Evolutionary conservation across 2,329 filamentous ascomycete genomes (phyloP).

Genomic region (Penicillium sp.): DNA sequence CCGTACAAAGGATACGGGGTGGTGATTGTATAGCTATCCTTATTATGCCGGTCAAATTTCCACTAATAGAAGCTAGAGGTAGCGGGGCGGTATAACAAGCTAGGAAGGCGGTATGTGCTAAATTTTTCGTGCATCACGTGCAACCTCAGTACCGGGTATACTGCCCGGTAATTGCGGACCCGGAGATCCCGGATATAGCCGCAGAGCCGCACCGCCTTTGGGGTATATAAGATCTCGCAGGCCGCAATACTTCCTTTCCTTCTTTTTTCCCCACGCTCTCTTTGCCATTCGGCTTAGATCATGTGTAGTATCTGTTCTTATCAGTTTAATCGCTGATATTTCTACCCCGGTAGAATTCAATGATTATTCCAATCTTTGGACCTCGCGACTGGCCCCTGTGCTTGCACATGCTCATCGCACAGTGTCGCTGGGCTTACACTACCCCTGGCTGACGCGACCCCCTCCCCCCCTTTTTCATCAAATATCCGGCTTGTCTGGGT

Average conservation of each 20-base stretch:
- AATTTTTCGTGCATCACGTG: too few species aligned
- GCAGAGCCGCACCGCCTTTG: neutral
- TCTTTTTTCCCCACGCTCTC: slow-evolving; percentile 46
- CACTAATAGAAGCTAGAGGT: too few species aligned
- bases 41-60: too few species aligned
- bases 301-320: slow-evolving; percentile 97
- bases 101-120: too few species aligned
- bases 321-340: slow-evolving; percentile 93
- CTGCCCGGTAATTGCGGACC: too few species aligned
- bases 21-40: too few species aligned
- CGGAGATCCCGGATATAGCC: too few species aligned
- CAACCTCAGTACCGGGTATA: too few species aligned
- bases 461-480: slow-evolving; percentile 58
- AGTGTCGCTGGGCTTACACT: slow-evolving; percentile 75
- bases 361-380: slow-evolving; percentile 81
- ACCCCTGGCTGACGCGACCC: slow-evolving; percentile 66
- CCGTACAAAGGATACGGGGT: too few species aligned
- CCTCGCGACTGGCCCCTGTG: slow-evolving; percentile 58
- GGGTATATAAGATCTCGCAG: neutral
- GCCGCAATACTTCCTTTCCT: slow-evolving; percentile 38
- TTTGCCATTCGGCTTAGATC: slow-evolving; percentile 69
- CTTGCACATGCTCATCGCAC: slow-evolving; percentile 66
- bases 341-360: slow-evolving; percentile 63
- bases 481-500: slow-evolving; percentile 50
- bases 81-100: too few species aligned